Conservation (phyloP, 495 filamentous ascomycete genomes). For the Aspergillus hancockii region DNA sequence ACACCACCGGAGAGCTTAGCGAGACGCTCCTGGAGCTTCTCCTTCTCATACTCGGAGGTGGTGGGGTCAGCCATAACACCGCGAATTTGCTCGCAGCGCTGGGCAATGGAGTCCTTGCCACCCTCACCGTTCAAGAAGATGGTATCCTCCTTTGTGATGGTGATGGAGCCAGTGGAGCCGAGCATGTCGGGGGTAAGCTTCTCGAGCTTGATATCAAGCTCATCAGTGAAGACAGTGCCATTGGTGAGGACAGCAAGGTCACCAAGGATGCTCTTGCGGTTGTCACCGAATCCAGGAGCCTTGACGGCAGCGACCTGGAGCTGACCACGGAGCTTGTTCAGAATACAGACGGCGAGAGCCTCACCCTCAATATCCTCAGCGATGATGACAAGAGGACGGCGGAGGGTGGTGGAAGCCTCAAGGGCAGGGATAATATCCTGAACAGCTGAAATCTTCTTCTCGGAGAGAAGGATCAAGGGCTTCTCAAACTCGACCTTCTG, state of each 20-base stretch:
- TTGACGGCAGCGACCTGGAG: constrained; percentile 98
- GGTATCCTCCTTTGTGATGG: constrained; percentile 99
- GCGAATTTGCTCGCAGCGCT: constrained; percentile 98
- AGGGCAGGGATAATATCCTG: constrained; percentile 98
- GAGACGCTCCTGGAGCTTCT: constrained; percentile 99
- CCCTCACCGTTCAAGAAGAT: constrained; percentile 98
- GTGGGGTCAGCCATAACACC: constrained; percentile 90
- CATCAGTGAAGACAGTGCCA: constrained; percentile 94
- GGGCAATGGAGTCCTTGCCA: constrained; percentile 87
- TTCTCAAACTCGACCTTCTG: constrained; percentile 99
- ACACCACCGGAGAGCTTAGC: constrained; percentile 99
- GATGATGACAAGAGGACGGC: constrained; percentile 95
- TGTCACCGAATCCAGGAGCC: constrained; percentile 98
- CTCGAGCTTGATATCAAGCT: constrained; percentile 98
- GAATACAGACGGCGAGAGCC: constrained; percentile 95
- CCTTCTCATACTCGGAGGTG: constrained; percentile 98
- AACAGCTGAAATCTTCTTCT: constrained; percentile 99
- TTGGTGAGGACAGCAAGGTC: constrained; percentile 95
- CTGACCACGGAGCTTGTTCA: constrained; percentile 99
- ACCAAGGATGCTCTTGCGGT: constrained; percentile 98
- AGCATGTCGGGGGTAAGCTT: constrained; percentile 95
- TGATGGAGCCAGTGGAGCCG: constrained; percentile 95
- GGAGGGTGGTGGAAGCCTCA: constrained; percentile 91
- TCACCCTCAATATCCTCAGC: constrained; percentile 99
- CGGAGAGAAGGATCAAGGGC: constrained; percentile 94